Evolutionary conservation across 805 yeast species (phyloP).

Genomic region (Ogataea haglerorum): DNA sequence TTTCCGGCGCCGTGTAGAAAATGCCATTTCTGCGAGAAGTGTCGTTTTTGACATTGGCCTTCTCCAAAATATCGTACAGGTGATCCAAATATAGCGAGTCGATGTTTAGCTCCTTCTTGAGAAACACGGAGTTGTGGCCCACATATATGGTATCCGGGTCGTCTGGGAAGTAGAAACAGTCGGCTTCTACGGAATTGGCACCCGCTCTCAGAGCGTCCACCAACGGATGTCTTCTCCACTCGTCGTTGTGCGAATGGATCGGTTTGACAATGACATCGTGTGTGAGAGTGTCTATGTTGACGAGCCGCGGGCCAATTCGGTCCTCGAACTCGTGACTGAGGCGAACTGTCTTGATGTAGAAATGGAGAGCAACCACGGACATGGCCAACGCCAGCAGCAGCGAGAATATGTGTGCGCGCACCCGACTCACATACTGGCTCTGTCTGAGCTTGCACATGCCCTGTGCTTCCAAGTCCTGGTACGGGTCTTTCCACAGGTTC

Average conservation of each 20-base stretch:
- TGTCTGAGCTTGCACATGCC: neutral
- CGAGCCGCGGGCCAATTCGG: slow-evolving; percentile 1
- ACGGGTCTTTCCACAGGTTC: slow-evolving; percentile 4
- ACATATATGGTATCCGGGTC: slow-evolving; percentile 42
- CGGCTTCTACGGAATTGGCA: slow-evolving; percentile 61
- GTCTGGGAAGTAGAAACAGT: slow-evolving; percentile 48
- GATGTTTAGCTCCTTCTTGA: slow-evolving; percentile 43
- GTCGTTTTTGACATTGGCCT: slow-evolving; percentile 36
- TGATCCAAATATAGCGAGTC: slow-evolving; percentile 51
- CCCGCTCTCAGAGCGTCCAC: slow-evolving; percentile 55
- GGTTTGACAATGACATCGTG: slow-evolving; percentile 29
- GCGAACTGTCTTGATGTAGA: slow-evolving; percentile 8
- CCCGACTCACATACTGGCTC: neutral
- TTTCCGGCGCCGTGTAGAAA: slow-evolving; percentile 41
- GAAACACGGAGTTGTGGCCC: slow-evolving; percentile 53
- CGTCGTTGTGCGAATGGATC: slow-evolving; percentile 69
- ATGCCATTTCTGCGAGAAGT: slow-evolving; percentile 32
- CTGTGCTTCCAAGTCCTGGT: neutral
- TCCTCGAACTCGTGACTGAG: slow-evolving; percentile 11
- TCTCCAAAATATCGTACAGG: slow-evolving; percentile 43
- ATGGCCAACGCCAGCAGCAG: slow-evolving; percentile 9
- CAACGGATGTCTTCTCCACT: slow-evolving; percentile 57
- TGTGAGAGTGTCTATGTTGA: slow-evolving; percentile 19
- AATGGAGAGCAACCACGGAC: slow-evolving; percentile 9
- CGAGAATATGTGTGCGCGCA: slow-evolving; percentile 8